Base-by-base conservation (phyloP, 192 early-diverging fungal species). In the Entrophospora sp. region DNA sequence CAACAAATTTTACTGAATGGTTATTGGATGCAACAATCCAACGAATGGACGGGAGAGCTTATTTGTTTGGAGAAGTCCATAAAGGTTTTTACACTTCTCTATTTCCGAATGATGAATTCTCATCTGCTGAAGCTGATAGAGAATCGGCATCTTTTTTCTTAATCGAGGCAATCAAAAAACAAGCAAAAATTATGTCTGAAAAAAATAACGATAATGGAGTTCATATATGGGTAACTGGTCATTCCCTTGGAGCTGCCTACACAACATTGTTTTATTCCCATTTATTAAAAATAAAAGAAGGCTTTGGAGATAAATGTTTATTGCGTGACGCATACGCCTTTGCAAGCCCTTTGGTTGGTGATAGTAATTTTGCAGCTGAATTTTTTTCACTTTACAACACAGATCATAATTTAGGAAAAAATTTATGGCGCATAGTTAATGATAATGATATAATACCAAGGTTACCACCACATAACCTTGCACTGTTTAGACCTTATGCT, bases 191-290 rank as follows among this genome's bases (percentile, higher is more conserved):
- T n/a, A n/a, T n/a, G n/a, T n/a, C n/a, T n/a, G n/a, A n/a, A n/a
- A n/a, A n/a, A n/a, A 64, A 69, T 22, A 68, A 55, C 5, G 52
- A 44, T n/a, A 59, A 63, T 10, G 73, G 71, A 9, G 61, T 81
- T 14, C 75, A 79, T 25, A 46, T 83, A 4, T 83, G 79, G 77
- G 44, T 83, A 7, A 76, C 81, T 4, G 81, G 81, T 8, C 81
- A 83, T 62, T 83, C 81, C 12, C 61, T 83, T 10, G 81, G 81
- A 16, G 74, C 71, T 31, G 82, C 79, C 1, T 49, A 81, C 25
- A 69, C 74, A 1, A 70, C 68, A 1, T 55, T 81, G 16, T 63
- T 76, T 1, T 76, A 77, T 69, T 69, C 76, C 12, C 64, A 78
- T 3, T 74, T 71, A 45, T 60, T 81, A 20, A 67, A 78, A 51